These are phyloP conservation scores for Bipolaris zeicola DNA, from an alignment of 2,329 filamentous ascomycete genomes.

Conservation along the genomic window DNA sequence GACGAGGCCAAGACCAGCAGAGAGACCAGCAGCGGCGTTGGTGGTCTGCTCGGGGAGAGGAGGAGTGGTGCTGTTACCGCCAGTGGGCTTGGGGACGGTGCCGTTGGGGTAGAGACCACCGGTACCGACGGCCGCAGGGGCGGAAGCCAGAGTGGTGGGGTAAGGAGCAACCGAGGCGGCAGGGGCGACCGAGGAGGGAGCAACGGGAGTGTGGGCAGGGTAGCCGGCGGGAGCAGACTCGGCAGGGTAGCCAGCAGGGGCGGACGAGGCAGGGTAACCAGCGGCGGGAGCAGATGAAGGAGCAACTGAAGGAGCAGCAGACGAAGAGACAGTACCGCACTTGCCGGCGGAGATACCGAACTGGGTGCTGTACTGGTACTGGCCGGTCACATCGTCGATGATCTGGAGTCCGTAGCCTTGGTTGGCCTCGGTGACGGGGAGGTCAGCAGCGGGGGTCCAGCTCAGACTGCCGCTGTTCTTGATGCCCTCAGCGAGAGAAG, in stretches of 20 bases:
- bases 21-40: slow-evolving; percentile 37
- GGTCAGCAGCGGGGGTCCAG: slow-evolving; percentile 59
- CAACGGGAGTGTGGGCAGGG: not conserved
- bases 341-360: slow-evolving; percentile 62
- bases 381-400: slow-evolving; percentile 63
- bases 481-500: slow-evolving; percentile 59
- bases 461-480: slow-evolving; percentile 61
- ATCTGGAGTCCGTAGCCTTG: slow-evolving; percentile 66
- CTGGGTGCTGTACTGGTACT: slow-evolving; percentile 65
- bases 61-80: slow-evolving; percentile 33
- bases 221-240: slow-evolving; percentile 18
- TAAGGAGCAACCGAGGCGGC: slow-evolving; percentile 11
- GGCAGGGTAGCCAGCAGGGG: not conserved
- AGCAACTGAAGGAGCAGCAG: slow-evolving; percentile 13
- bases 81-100: slow-evolving; percentile 40
- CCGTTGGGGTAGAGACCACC: slow-evolving; percentile 23
- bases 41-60: slow-evolving; percentile 38
- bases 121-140: slow-evolving; percentile 29
- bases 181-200: slow-evolving; percentile 6
- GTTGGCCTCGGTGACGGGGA: slow-evolving; percentile 51
- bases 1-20: slow-evolving; percentile 47
- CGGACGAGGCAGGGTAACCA: not conserved
- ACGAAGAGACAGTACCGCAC: slow-evolving; percentile 30
- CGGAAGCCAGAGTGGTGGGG: slow-evolving; percentile 19
- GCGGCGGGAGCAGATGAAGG: slow-evolving; percentile 16